Conservation (phyloP, 2,329 filamentous ascomycete genomes). For the Cladosporium sp. region DNA sequence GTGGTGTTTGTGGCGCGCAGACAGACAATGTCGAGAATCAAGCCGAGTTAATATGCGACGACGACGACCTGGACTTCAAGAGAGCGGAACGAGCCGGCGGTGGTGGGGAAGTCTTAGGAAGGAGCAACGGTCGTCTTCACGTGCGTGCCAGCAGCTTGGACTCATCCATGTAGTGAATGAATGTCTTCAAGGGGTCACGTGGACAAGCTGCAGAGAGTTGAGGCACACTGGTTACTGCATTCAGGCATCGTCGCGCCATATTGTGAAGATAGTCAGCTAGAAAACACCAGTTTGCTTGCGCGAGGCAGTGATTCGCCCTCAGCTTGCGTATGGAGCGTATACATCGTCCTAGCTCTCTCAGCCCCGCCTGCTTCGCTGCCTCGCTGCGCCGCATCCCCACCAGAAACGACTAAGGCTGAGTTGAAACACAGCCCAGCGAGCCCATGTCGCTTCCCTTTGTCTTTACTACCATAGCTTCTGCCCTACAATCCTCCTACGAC, state of each 20-base stretch:
- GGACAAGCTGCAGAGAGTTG: not conserved
- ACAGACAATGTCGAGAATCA: not conserved
- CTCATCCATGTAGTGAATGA: not conserved
- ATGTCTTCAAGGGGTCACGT: not conserved
- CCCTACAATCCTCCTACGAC: not conserved
- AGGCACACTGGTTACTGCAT: not conserved
- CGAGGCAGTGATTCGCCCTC: not conserved
- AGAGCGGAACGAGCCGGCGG: not conserved
- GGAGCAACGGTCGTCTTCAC: conserved; percentile 6
- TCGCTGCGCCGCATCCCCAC: not conserved
- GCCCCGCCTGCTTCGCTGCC: not conserved
- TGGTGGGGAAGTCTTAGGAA: not conserved
- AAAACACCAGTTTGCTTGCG: not conserved
- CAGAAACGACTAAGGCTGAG: conserved; percentile 4
- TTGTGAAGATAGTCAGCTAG: not conserved
- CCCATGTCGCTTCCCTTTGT: not conserved
- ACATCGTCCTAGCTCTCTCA: not conserved
- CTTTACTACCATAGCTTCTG: not conserved
- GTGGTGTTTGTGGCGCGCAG: not conserved
- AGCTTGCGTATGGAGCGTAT: not conserved
- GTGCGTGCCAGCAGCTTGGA: not conserved
- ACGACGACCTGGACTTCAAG: not conserved
- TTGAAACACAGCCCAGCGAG: conserved; percentile 2
- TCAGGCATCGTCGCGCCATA: not conserved
- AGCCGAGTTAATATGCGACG: conserved; percentile 6